Conservation (phyloP, 768 basidiomycete species). For the Sporobolomyces phaffii region DNA sequence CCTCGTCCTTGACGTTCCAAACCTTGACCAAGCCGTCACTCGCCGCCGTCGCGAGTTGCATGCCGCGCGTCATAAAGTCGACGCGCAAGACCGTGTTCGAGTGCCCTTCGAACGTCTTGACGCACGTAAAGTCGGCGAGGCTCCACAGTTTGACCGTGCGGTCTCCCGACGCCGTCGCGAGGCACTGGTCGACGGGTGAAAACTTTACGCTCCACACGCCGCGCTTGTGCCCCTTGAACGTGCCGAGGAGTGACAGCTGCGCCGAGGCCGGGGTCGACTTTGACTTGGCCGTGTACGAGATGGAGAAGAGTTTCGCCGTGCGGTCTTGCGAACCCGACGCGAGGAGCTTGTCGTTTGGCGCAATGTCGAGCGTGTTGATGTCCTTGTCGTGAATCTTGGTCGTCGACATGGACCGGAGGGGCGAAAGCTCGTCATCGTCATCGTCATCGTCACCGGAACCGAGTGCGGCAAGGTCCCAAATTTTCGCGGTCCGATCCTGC, state of each 20-base stretch:
- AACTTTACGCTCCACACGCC: constrained; percentile 95
- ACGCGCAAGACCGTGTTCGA: constrained; percentile 92
- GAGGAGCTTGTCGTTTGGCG: constrained; percentile 79
- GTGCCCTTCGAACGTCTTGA: constrained; percentile 95
- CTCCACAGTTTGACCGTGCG: constrained; percentile 92
- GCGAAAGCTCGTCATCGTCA: constrained; percentile 35
- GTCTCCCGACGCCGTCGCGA: constrained; percentile 93
- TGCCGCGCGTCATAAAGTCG: constrained; percentile 74
- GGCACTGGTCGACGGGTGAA: constrained; percentile 67
- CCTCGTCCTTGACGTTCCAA: constrained; percentile 85
- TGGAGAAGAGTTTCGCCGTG: constrained; percentile 80
- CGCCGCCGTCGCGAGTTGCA: constrained; percentile 81
- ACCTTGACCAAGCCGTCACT: constrained; percentile 94
- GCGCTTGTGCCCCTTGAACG: constrained; percentile 90
- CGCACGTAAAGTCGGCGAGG: constrained; percentile 83
- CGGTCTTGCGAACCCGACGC: constrained; percentile 95
- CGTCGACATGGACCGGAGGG: constrained; percentile 62
- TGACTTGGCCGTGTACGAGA: constrained; percentile 54
- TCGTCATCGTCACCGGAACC: constrained; percentile 49
- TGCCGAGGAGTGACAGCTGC: constrained; percentile 68
- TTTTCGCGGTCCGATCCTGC: constrained; percentile 94
- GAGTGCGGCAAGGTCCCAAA: constrained; percentile 74
- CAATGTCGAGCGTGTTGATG: constrained; percentile 89
- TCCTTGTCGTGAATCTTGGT: constrained; percentile 95
- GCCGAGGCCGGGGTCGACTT: constrained; percentile 52